phyloP scores from a whole-genome alignment of 805 yeast genomes.

The Millerozyma acaciae region DNA sequence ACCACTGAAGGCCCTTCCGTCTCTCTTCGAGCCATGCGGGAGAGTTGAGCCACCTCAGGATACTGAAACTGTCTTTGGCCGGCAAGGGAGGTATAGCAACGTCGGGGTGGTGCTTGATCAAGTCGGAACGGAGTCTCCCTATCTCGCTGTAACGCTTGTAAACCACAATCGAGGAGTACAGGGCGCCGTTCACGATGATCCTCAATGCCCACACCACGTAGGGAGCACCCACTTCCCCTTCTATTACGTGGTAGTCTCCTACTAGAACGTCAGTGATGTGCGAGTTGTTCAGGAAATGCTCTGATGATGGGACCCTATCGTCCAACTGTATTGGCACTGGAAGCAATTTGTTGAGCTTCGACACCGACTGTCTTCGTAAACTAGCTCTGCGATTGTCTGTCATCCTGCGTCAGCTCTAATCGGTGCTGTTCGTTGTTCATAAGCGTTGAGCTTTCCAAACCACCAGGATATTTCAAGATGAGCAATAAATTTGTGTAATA shows the following conservation, averaged over 20 bases:
- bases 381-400: constrained; percentile 3
- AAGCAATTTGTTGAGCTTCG: constrained; percentile 25
- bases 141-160: constrained; percentile 68
- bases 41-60: constrained; percentile 35
- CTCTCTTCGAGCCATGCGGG: constrained; percentile 50
- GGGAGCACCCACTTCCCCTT: constrained; percentile 35
- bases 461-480: constrained; percentile 1
- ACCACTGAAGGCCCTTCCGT: constrained; percentile 56
- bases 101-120: constrained; percentile 44
- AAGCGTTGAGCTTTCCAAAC: not conserved
- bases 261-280: constrained; percentile 41
- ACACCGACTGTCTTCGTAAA: constrained; percentile 15
- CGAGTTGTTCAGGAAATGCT: constrained; percentile 15
- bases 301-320: constrained; percentile 10
- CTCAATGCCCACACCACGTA: constrained; percentile 39
- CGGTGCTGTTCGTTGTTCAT: not conserved
- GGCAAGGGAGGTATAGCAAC: constrained; percentile 47
- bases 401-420: not conserved
- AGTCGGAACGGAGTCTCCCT: constrained; percentile 37
- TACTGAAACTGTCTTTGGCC: constrained; percentile 42
- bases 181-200: constrained; percentile 33
- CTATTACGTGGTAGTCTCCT: constrained; percentile 36
- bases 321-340: constrained; percentile 39
- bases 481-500: not conserved
- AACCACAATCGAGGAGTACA: constrained; percentile 39